Evolutionary conservation across 495 filamentous ascomycete species (phyloP).

Genomic region (Neurospora sp.): DNA sequence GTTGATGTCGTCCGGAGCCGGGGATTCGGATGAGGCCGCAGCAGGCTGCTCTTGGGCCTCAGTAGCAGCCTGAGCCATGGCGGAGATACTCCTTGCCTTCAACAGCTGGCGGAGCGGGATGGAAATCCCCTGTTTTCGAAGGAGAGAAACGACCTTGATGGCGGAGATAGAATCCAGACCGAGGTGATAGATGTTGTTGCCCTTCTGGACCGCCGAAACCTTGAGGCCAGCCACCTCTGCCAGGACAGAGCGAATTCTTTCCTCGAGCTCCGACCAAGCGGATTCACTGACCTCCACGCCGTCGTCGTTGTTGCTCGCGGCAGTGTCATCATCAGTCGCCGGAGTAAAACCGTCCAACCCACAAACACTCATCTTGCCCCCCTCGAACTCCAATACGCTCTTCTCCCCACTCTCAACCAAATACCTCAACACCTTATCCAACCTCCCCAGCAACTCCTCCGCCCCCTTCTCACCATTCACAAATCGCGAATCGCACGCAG

Average conservation of each 20-base stretch:
- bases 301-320: too few species aligned
- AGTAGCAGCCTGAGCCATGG: slow-evolving; percentile 31
- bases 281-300: too few species aligned
- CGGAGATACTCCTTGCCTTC: slow-evolving; percentile 48
- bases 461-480: slow-evolving; percentile 18
- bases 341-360: neutral
- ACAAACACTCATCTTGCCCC: neutral
- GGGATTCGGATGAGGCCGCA: neutral
- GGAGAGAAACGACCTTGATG: slow-evolving; percentile 58
- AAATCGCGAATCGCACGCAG: slow-evolving; percentile 53
- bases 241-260: slow-evolving; percentile 50
- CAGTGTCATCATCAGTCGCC: neutral
- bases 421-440: neutral
- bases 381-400: neutral
- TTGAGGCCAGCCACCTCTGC: slow-evolving; percentile 53
- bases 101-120: slow-evolving; percentile 59
- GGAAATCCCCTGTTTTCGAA: slow-evolving; percentile 48
- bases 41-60: neutral
- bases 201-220: slow-evolving; percentile 46
- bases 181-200: slow-evolving; percentile 70
- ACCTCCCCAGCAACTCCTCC: neutral
- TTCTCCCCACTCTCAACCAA: neutral
- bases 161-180: slow-evolving; percentile 87
- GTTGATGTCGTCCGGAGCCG: neutral
- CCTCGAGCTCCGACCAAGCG: slow-evolving; percentile 32